phyloP scores from a whole-genome alignment of 176 grass and related monocot species.

The Oryza glumipatula region DNA sequence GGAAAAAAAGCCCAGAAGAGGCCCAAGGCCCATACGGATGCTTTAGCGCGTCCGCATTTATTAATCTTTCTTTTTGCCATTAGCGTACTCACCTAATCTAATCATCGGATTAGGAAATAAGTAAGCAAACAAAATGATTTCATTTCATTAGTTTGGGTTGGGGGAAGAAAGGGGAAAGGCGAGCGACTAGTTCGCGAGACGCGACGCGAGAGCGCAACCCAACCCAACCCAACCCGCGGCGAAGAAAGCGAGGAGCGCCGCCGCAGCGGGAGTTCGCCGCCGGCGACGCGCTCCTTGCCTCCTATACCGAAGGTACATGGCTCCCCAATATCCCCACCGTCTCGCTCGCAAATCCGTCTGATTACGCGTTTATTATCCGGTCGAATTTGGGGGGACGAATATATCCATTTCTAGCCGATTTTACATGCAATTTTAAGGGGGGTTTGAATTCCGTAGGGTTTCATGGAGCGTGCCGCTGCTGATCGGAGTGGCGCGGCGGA shows the following conservation, averaged over 20 bases:
- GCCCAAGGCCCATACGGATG: background rate
- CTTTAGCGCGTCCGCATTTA: background rate
- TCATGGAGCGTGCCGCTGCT: slow-evolving; percentile 40
- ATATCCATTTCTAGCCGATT: slow-evolving; percentile 21
- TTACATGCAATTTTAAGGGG: background rate
- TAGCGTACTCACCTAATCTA: background rate
- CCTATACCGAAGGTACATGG: slow-evolving; percentile 30
- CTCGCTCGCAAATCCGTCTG: slow-evolving; percentile 18
- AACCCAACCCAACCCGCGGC: background rate
- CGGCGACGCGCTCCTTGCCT: background rate
- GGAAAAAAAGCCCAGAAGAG: too few species aligned
- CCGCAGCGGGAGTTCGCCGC: slow-evolving; percentile 28
- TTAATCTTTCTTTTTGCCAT: background rate
- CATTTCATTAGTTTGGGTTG: background rate
- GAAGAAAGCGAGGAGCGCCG: slow-evolving; percentile 18
- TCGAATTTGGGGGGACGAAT: slow-evolving; percentile 9
- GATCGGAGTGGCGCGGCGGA: slow-evolving; percentile 8
- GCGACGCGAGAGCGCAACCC: slow-evolving; percentile 20
- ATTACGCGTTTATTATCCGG: background rate
- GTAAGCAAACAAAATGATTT: background rate
- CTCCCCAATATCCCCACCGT: background rate
- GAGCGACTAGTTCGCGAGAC: slow-evolving; percentile 21
- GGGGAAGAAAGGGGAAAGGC: background rate
- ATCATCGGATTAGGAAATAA: background rate
- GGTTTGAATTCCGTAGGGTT: slow-evolving; percentile 37